Percentiles rank a stretch among this genome's conserved stretches.
Evolutionary conservation across 1,139 yeast genomes (phyloP).

Genomic region (Sugiyamaella paludigena): DNA sequence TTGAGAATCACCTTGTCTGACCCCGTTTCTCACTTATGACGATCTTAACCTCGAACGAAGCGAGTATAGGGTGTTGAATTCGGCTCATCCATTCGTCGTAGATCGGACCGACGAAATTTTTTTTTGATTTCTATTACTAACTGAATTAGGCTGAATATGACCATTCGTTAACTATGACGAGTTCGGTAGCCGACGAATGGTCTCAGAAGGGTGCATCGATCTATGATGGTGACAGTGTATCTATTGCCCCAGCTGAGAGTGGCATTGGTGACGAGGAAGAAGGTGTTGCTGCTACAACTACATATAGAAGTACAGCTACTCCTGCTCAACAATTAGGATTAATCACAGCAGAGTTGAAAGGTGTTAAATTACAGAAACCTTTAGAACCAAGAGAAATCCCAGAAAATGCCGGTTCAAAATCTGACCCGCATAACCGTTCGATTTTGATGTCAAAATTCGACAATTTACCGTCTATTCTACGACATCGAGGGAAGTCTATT

Average conservation of each 20-base stretch:
- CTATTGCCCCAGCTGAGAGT: background rate
- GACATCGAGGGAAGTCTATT: constrained; percentile 66
- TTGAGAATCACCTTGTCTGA: too few species aligned
- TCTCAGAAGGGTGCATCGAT: constrained; percentile 11
- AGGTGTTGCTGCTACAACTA: constrained; percentile 6
- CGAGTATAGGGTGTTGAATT: background rate
- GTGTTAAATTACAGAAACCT: constrained; percentile 38
- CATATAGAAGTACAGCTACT: constrained; percentile 23
- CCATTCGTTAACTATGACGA: constrained; percentile 3
- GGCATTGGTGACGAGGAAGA: constrained; percentile 1
- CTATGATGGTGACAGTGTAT: constrained; percentile 8
- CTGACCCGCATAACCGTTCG: constrained; percentile 37
- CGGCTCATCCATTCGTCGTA: background rate
- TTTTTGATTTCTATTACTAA: background rate
- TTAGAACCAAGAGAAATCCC: constrained; percentile 45
- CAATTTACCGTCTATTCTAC: constrained; percentile 66
- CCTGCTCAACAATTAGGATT: constrained; percentile 24
- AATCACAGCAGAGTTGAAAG: constrained; percentile 13
- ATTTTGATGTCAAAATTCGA: constrained; percentile 45
- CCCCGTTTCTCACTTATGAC: too few species aligned
- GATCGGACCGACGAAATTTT: too few species aligned
- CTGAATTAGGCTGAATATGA: constrained; percentile 6
- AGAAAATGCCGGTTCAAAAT: constrained; percentile 28
- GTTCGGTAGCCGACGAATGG: constrained; percentile 16
- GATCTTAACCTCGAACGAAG: background rate